phyloP scores from a whole-genome alignment of 805 yeast species.

The Kodamaea kakaduensis region DNA sequence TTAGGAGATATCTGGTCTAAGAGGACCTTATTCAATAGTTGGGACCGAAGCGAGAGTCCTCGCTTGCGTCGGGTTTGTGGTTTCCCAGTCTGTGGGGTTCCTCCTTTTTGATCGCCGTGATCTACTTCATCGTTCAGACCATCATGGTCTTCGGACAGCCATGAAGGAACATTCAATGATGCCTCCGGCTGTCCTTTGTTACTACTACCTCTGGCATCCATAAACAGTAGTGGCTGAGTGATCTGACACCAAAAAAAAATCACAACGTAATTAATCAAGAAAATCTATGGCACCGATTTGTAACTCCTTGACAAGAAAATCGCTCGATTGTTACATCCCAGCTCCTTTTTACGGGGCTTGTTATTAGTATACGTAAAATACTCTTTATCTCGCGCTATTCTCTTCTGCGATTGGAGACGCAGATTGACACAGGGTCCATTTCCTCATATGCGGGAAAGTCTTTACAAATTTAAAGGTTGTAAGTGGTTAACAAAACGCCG shows the following conservation, averaged over 20 bases:
- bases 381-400: no score
- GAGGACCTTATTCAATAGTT: constrained; percentile 48
- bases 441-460: no score
- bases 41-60: constrained; percentile 65
- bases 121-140: not conserved
- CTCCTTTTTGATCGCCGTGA: not conserved
- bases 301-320: no score
- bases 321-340: no score
- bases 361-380: no score
- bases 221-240: constrained; percentile 1
- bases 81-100: constrained; percentile 8
- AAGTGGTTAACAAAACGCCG: no score
- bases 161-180: not conserved
- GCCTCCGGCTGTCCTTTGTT: not conserved
- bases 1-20: constrained; percentile 6
- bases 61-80: constrained; percentile 43
- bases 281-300: no score
- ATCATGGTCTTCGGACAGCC: not conserved
- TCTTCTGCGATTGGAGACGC: no score
- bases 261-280: no score
- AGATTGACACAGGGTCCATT: no score
- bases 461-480: no score
- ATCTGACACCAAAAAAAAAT: not conserved
- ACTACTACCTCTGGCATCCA: not conserved
- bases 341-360: no score